Base-by-base conservation (phyloP, 2,329 filamentous ascomycete species). In the Nectriaceae sp. region DNA sequence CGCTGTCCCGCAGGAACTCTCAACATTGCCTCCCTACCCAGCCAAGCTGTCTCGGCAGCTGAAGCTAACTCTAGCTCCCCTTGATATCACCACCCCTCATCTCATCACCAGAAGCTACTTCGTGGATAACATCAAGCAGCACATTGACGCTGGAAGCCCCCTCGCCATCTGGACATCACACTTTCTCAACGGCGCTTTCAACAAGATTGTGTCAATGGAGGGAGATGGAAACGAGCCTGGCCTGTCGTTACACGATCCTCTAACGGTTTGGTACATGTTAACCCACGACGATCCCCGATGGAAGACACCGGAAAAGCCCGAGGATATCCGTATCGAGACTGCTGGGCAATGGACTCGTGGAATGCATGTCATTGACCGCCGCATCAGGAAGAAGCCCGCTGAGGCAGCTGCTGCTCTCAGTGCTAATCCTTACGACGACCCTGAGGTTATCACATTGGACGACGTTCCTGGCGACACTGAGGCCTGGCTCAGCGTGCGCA, bases 291-390 rank as follows among this genome's bases (percentile, higher is more conserved):
- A 84, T 48, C 74, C 80, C 16, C 70, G 67, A 22, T 88, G 85
- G 85, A 78, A 76, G 66, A 65, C 74, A 15, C 75, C 80, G 2
- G 68, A 73, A 13, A 75, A 78, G 48, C 83, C 76, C 0, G 88
- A 96, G 68, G 94, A 99, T 66, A 87, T 99, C 47, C 81, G 94
- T 18, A 77, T 99, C 35, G 94, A 99, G 72, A 95, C 91, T 0
- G 75, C 82, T 3, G 94, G 93, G 2, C 94, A 97, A 74, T 99
- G 94, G 94, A 96, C 92, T 39, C 79, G 90, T 47, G 93, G 94
- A 2, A 92, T 94, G 85, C 92, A 91, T 64, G 79, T 97, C 24
- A 76, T 91, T 35, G 94, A 99, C 74, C 78, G 84, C 29, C 80
- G 94, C 38, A 70, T 73, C 31, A 72, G 83, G 45, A 75, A 72